Evolutionary conservation across 2,329 filamentous ascomycete genomes (phyloP).

Genomic region (Bretziella fagacearum): DNA sequence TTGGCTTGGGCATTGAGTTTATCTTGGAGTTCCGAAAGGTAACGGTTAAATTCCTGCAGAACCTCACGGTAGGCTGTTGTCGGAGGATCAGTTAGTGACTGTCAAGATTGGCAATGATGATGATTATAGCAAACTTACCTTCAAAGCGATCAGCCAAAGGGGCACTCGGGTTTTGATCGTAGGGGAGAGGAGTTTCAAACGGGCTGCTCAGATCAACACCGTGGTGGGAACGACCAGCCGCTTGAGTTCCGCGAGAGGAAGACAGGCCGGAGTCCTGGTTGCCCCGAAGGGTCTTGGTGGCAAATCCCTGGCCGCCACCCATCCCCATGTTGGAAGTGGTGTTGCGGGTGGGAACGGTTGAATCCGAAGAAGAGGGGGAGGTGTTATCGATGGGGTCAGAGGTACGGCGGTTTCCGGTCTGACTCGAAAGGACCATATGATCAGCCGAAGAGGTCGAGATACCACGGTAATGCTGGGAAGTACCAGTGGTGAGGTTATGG

Average conservation of each 20-base stretch:
- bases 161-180: slow-evolving; percentile 73
- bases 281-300: slow-evolving; percentile 6
- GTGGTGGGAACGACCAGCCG: neutral
- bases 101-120: neutral
- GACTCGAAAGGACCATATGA: slow-evolving; percentile 13
- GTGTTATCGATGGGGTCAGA: neutral
- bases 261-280: neutral
- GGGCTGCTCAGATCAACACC: slow-evolving; percentile 40
- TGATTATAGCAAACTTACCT: slow-evolving; percentile 33
- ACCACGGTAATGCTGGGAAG: slow-evolving; percentile 8
- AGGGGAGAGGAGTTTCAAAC: slow-evolving; percentile 81
- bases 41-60: slow-evolving; percentile 82
- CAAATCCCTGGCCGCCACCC: slow-evolving; percentile 2
- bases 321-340: neutral
- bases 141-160: slow-evolving; percentile 76
- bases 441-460: slow-evolving; percentile 12
- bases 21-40: slow-evolving; percentile 80
- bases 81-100: slow-evolving; percentile 4
- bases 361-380: neutral
- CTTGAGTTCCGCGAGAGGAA: neutral
- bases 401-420: neutral
- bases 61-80: slow-evolving; percentile 79
- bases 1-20: slow-evolving; percentile 81
- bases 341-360: neutral
- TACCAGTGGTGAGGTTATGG: neutral